Evolutionary conservation across 768 basidiomycete genomes (phyloP).

Genomic region (Trametes punicea): DNA sequence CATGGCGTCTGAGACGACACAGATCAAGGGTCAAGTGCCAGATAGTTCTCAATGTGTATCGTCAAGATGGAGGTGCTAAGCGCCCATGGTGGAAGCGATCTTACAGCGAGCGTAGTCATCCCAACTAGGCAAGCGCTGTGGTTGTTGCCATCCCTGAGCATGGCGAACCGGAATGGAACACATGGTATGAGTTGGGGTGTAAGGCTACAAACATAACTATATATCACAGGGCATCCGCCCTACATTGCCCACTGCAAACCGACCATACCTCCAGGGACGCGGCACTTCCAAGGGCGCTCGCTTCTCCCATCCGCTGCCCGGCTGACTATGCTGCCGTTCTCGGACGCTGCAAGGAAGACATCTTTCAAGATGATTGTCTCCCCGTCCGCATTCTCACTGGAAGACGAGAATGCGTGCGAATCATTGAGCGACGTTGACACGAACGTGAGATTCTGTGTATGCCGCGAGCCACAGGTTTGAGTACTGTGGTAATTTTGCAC

Average conservation of each 20-base stretch:
- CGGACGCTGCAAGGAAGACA: conserved; percentile 20
- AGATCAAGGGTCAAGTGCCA: background rate
- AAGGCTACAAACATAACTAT: background rate
- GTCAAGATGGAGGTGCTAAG: background rate
- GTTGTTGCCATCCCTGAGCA: background rate
- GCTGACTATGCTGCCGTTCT: conserved; percentile 21
- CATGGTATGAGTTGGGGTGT: background rate
- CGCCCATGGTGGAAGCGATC: background rate
- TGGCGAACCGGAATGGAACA: background rate
- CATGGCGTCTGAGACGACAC: conserved; percentile 40
- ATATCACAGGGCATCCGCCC: background rate
- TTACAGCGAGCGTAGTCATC: background rate
- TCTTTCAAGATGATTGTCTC: conserved; percentile 10
- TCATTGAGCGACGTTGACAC: conserved; percentile 9
- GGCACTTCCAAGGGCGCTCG: conserved; percentile 20
- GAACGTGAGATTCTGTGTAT: conserved; percentile 7
- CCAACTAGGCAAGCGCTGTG: conserved; percentile 2
- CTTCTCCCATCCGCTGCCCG: background rate
- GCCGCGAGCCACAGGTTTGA: background rate
- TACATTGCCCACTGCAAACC: conserved; percentile 13
- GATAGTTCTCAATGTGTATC: background rate
- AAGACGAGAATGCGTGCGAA: background rate
- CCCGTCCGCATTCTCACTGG: background rate
- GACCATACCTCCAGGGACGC: conserved; percentile 13
- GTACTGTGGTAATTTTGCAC: background rate